phyloP scores from a whole-genome alignment of 2,329 filamentous ascomycete species.

The Fusarium coffeatum region DNA sequence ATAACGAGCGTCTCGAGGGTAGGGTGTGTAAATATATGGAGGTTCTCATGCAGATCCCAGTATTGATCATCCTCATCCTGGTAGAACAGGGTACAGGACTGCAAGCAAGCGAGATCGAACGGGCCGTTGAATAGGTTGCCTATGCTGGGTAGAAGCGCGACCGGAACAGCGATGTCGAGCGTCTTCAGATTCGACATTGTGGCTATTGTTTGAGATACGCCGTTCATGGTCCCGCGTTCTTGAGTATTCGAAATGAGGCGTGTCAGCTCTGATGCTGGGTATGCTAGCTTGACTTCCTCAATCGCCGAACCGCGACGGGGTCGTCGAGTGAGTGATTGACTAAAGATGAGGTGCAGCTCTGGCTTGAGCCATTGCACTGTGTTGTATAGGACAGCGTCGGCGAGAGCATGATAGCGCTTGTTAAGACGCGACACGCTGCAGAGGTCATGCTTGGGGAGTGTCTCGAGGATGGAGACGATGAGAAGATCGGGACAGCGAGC shows the following conservation, averaged over 20 bases:
- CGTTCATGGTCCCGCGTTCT: constrained; percentile 51
- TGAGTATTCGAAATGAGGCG: constrained; percentile 55
- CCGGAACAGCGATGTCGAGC: constrained; percentile 60
- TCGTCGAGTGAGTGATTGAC: constrained; percentile 59
- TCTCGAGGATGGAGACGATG: constrained; percentile 55
- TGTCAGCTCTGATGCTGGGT: constrained; percentile 57
- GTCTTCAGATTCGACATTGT: constrained; percentile 63
- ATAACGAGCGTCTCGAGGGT: constrained; percentile 60
- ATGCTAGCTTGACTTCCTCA: constrained; percentile 58
- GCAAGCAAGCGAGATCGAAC: constrained; percentile 62
- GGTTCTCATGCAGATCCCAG: constrained; percentile 64
- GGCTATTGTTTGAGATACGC: constrained; percentile 59
- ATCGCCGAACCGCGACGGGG: constrained; percentile 61
- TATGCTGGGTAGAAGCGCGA: constrained; percentile 58
- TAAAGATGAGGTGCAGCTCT: constrained; percentile 61
- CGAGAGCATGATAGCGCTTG: constrained; percentile 56
- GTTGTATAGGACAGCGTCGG: constrained; percentile 61
- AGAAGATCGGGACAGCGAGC: constrained; percentile 54
- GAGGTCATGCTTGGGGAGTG: constrained; percentile 55
- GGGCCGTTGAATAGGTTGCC: constrained; percentile 62
- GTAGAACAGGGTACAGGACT: constrained; percentile 60
- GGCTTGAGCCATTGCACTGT: constrained; percentile 60
- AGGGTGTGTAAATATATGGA: constrained; percentile 63
- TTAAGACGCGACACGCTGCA: constrained; percentile 58
- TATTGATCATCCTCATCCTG: constrained; percentile 58